phyloP scores from a whole-genome alignment of 78 protist genomes.

The Chrysochromulina parva region DNA sequence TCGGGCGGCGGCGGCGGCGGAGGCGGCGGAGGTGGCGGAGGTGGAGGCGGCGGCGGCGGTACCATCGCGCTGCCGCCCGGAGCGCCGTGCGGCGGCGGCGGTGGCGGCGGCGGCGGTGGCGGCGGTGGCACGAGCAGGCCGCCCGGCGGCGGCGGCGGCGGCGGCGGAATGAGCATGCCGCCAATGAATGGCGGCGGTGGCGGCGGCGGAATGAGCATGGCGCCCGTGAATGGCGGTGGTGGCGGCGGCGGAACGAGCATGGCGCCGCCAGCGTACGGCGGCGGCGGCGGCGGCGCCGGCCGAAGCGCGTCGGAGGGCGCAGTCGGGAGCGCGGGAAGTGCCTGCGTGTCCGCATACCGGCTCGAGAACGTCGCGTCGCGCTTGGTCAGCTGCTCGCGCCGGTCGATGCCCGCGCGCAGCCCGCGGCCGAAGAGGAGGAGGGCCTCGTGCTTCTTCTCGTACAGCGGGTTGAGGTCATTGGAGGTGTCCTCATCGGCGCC shows the following conservation, averaged over 20 bases:
- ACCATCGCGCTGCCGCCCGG: neutral
- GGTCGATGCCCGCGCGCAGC: conserved; percentile 26
- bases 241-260: no score
- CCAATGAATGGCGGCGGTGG: no score
- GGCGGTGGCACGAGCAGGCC: neutral
- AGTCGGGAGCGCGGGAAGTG: neutral
- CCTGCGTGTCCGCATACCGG: no score
- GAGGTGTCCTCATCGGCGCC: conserved; percentile 14
- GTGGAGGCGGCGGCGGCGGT: neutral
- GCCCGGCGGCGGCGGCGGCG: neutral
- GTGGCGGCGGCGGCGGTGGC: neutral
- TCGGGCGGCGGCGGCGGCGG: conserved; percentile 13
- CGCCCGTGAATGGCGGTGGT: no score
- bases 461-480: neutral
- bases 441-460: conserved; percentile 30
- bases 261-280: no score
- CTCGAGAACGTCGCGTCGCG: neutral
- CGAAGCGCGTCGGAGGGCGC: neutral
- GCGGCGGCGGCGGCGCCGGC: conserved; percentile 15
- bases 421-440: conserved; percentile 21
- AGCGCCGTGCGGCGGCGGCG: neutral
- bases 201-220: no score
- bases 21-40: neutral
- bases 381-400: neutral
- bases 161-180: neutral